Evolutionary conservation across 805 yeast genomes (phyloP).

Genomic region (Hanseniaspora lindneri): DNA sequence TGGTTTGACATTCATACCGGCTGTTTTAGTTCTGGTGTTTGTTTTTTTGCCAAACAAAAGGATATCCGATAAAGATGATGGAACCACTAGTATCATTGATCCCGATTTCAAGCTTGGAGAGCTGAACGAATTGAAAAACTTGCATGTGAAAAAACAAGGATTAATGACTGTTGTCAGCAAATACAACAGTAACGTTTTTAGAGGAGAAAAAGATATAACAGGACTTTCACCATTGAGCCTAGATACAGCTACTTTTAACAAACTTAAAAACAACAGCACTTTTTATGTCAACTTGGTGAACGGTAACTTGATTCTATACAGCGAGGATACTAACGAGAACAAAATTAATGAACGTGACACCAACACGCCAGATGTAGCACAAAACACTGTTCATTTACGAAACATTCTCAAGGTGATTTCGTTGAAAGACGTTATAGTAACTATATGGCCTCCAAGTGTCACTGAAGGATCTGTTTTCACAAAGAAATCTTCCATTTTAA

Average conservation of each 20-base stretch:
- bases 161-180: slow-evolving; percentile 81
- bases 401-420: slow-evolving; percentile 60
- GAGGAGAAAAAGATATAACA: slow-evolving; percentile 16
- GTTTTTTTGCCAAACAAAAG: slow-evolving; percentile 27
- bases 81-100: slow-evolving; percentile 26
- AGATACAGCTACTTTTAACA: slow-evolving; percentile 19
- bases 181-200: slow-evolving; percentile 41
- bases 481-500: slow-evolving; percentile 65
- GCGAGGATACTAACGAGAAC: slow-evolving; percentile 30
- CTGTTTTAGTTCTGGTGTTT: slow-evolving; percentile 35
- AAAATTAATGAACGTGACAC: slow-evolving; percentile 27
- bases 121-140: slow-evolving; percentile 53
- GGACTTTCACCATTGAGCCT: slow-evolving; percentile 14
- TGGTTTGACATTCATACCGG: slow-evolving; percentile 69
- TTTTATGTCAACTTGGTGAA: slow-evolving; percentile 67
- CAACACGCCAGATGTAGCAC: slow-evolving; percentile 17
- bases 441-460: slow-evolving; percentile 69
- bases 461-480: slow-evolving; percentile 69
- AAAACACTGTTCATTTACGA: neutral
- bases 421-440: slow-evolving; percentile 53
- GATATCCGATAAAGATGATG: slow-evolving; percentile 22
- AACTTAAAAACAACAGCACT: slow-evolving; percentile 38
- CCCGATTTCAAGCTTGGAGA: slow-evolving; percentile 46
- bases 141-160: slow-evolving; percentile 53
- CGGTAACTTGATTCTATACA: slow-evolving; percentile 78